Base-by-base conservation (phyloP, 805 yeast species). In the Wickerhamomyces canadensis region DNA sequence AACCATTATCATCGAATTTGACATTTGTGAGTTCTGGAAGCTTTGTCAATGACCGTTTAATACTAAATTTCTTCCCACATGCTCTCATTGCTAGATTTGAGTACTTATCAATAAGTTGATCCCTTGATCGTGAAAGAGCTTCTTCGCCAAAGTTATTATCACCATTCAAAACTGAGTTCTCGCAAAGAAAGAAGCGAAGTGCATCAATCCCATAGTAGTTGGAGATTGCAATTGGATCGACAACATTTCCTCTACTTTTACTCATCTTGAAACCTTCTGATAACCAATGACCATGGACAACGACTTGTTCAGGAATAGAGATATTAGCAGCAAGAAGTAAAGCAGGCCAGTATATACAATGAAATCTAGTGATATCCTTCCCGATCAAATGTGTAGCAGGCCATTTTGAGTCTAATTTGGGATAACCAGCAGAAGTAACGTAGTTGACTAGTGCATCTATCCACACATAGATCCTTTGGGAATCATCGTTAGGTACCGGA, bases 201-300 rank as follows among this genome's bases (percentile, higher is more conserved):
- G 84, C 61, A 57, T 84, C 93, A n/a, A 69, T 58, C 0, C 88
- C 96, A 50, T 83, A 85, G 29, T 67, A 57, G 0, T 73, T 66
- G 4, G 76, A 65, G 22, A 81, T 68, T n/a, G 64, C 73, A 15
- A 84, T 54, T 0, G 98, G 98, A 52, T 93, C 97, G 5, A 91
- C 94, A 9, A 91, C 97, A 55, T 93, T 93, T 0, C 97, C 96
- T 37, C 79, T 63, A 39, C 94, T 81, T 52, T 93, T 93, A 35
- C 95, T 84, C 98, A 93, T 93, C 55, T 93, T 93, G 31, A 77
- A 65, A 0, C 98, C 98, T 24, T 79, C 82, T 58, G 83, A 74
- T 17, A 89, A 66, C 98, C 98, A 93, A 58, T 93, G 98, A 6
- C 94, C 81, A 64, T 93, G 98, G 2, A 93, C 95, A 6, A 88